Conservation (phyloP, 2,329 filamentous ascomycete species). For the Cyanodermella asteris region DNA sequence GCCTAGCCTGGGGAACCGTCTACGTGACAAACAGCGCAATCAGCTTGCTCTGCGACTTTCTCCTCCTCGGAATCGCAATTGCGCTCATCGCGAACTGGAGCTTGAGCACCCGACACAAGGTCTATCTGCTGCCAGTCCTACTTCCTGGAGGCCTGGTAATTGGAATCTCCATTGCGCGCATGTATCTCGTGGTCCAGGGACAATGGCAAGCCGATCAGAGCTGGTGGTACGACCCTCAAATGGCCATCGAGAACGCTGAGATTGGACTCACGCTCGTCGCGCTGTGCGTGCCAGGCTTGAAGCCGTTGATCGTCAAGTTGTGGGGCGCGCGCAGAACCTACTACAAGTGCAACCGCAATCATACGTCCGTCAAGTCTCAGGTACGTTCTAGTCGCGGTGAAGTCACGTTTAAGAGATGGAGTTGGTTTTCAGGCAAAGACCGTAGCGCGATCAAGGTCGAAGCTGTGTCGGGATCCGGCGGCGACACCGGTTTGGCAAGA, state of each 20-base stretch:
- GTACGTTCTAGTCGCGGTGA: no score
- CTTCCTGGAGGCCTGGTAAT: constrained; percentile 30
- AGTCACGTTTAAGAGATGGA: no score
- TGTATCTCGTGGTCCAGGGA: constrained; percentile 25
- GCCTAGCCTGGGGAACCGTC: constrained; percentile 28
- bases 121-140: constrained; percentile 26
- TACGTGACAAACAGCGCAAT: constrained; percentile 29
- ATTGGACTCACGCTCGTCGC: constrained; percentile 29
- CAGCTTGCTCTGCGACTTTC: constrained; percentile 27
- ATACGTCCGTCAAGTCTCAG: no score
- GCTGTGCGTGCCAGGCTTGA: constrained; percentile 28
- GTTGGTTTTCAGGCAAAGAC: no score
- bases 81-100: constrained; percentile 23
- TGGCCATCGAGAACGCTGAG: constrained; percentile 28
- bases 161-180: constrained; percentile 24
- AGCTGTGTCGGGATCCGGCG: no score
- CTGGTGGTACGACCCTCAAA: constrained; percentile 29
- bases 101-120: constrained; percentile 22
- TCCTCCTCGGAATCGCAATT: constrained; percentile 29
- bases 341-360: no score
- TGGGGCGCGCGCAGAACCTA: no score
- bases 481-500: no score
- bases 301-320: constrained; percentile 20
- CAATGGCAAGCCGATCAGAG: constrained; percentile 24
- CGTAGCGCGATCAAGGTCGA: no score